Evolutionary conservation across 2,329 filamentous ascomycete genomes (phyloP).

Genomic region (Alternaria arbusti): DNA sequence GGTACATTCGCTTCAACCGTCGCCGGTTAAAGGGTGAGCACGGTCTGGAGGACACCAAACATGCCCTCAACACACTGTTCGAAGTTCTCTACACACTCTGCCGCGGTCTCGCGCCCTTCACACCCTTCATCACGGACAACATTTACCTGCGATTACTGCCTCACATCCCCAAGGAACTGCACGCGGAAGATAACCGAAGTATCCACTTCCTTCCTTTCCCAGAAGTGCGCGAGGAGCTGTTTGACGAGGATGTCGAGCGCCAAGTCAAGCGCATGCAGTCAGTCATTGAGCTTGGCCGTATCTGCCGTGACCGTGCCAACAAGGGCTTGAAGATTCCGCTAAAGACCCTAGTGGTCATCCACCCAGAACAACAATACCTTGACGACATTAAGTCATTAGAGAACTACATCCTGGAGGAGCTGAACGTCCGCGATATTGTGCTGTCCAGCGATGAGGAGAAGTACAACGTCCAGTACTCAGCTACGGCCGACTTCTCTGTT

Average conservation of each 20-base stretch:
- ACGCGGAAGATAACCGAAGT: slow-evolving; percentile 76
- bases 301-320: slow-evolving; percentile 82
- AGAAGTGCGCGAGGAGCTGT: slow-evolving; percentile 84
- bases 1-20: slow-evolving; percentile 96
- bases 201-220: slow-evolving; percentile 94
- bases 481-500: slow-evolving; percentile 89
- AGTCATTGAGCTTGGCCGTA: slow-evolving; percentile 88
- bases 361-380: slow-evolving; percentile 81
- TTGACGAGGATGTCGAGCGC: slow-evolving; percentile 84
- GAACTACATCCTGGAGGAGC: slow-evolving; percentile 87
- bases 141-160: slow-evolving; percentile 86
- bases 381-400: slow-evolving; percentile 86
- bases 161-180: slow-evolving; percentile 76
- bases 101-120: slow-evolving; percentile 89
- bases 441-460: slow-evolving; percentile 85
- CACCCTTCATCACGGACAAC: slow-evolving; percentile 91
- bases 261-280: slow-evolving; percentile 90
- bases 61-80: slow-evolving; percentile 92
- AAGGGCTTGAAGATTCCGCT: slow-evolving; percentile 90
- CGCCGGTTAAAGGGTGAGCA: slow-evolving; percentile 89
- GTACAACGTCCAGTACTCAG: slow-evolving; percentile 91
- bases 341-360: slow-evolving; percentile 87
- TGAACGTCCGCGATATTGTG: slow-evolving; percentile 86
- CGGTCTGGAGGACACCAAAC: slow-evolving; percentile 82
- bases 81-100: slow-evolving; percentile 91